Evolutionary conservation across 495 filamentous ascomycete species (phyloP).

Genomic region (Chaetomidium leptoderma): DNA sequence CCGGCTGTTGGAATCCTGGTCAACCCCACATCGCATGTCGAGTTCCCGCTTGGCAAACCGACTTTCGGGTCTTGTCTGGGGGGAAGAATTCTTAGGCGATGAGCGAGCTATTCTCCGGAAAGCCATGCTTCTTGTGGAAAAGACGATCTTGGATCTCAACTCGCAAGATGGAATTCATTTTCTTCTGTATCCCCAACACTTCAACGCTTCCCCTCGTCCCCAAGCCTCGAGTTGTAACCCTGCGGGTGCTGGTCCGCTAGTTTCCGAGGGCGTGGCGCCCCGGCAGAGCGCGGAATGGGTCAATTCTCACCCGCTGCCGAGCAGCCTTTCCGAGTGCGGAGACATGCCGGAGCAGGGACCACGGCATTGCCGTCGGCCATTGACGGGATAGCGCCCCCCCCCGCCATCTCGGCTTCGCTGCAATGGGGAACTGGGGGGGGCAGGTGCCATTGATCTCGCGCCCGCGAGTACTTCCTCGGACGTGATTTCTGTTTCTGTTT

Average conservation of each 20-base stretch:
- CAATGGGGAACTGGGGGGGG: not conserved
- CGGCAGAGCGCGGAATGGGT: slow-evolving; percentile 10
- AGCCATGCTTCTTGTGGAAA: not conserved
- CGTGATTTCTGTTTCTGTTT: not conserved
- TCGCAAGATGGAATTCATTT: not conserved
- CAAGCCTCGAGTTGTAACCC: not conserved
- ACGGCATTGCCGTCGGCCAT: slow-evolving; percentile 30
- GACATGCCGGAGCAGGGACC: slow-evolving; percentile 19
- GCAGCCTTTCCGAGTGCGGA: slow-evolving; percentile 29
- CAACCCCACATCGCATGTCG: slow-evolving; percentile 6
- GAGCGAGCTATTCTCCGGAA: not conserved
- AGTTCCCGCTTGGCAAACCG: slow-evolving; percentile 7
- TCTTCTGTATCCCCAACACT: not conserved
- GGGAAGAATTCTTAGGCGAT: slow-evolving; percentile 5
- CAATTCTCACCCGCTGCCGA: slow-evolving; percentile 30
- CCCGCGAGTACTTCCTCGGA: slow-evolving; percentile 3
- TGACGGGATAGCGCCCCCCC: slow-evolving; percentile 18
- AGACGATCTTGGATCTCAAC: not conserved
- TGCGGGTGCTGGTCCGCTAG: slow-evolving; percentile 14
- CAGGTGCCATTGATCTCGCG: not conserved
- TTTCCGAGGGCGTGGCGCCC: slow-evolving; percentile 17
- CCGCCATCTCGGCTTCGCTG: slow-evolving; percentile 5
- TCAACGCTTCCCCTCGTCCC: not conserved
- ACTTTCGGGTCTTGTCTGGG: not conserved
- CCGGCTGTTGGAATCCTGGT: not conserved